Evolutionary conservation across 345 rosid genomes (phyloP).

Genomic region (Lenwebbia sp.): DNA sequence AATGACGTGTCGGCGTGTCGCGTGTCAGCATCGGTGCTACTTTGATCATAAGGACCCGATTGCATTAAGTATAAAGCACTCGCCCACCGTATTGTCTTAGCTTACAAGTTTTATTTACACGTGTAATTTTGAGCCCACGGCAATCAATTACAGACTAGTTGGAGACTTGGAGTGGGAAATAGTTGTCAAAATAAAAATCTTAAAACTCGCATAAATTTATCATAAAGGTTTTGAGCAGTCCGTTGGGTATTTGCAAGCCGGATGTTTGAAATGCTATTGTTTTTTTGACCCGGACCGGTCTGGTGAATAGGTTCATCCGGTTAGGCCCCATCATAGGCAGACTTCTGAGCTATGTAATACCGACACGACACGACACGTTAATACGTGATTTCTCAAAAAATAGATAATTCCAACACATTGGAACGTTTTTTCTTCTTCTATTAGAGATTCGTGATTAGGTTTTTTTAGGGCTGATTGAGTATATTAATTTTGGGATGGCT

Average conservation of each 20-base stretch:
- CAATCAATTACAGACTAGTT: neutral
- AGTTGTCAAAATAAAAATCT: neutral
- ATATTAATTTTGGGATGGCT: too few species aligned
- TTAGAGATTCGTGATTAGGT: too few species aligned
- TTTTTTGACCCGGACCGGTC: too few species aligned
- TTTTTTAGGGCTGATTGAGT: too few species aligned
- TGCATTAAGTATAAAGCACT: neutral
- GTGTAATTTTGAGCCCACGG: neutral
- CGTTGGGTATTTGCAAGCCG: too few species aligned
- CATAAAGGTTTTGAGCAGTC: neutral
- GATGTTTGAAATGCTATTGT: too few species aligned
- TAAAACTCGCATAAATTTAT: neutral
- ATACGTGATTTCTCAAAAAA: too few species aligned
- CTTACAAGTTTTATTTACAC: neutral
- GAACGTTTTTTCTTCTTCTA: too few species aligned
- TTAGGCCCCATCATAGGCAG: neutral
- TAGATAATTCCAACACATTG: too few species aligned
- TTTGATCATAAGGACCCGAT: accelerated
- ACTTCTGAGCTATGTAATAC: neutral
- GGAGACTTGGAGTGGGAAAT: neutral
- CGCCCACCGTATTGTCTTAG: neutral
- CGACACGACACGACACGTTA: too few species aligned
- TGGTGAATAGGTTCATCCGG: neutral
- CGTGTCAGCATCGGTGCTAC: too few species aligned
- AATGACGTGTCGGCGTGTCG: too few species aligned